A percentile compares a stretch with the other conserved stretches of the same genome.
Evolutionary conservation across 345 rosid genomes (phyloP).

Genomic region (Arabidopsis thaliana): DNA sequence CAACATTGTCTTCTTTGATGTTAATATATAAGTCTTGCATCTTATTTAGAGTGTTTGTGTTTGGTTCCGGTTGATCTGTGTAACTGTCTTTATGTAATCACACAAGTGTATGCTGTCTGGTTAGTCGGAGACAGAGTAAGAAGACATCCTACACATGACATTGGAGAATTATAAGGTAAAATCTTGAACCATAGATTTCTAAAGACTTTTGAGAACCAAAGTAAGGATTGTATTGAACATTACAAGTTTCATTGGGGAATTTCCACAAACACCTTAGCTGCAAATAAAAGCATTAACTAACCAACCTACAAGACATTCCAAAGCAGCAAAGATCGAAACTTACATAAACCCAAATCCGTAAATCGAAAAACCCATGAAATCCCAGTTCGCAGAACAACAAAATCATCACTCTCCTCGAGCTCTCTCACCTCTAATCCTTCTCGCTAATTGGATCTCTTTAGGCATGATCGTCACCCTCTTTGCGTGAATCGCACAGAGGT

Average conservation of each 20-base stretch:
- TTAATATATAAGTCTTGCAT: too few relatives aligned
- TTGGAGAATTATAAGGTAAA: neutral
- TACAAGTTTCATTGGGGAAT: neutral
- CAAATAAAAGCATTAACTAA: neutral
- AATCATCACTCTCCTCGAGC: slow-evolving; percentile 32
- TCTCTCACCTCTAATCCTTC: slow-evolving; percentile 59
- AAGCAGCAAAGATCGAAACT: neutral
- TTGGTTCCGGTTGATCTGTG: too few relatives aligned
- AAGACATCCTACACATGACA: neutral
- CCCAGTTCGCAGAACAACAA: neutral
- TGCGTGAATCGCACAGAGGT: slow-evolving; percentile 59
- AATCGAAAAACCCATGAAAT: neutral
- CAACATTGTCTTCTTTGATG: too few relatives aligned
- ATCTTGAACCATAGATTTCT: neutral
- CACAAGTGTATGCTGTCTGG: too few relatives aligned
- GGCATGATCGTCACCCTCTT: slow-evolving; percentile 65
- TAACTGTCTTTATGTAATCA: too few relatives aligned
- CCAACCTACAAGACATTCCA: neutral
- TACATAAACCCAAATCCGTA: neutral
- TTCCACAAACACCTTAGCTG: slow-evolving; percentile 17
- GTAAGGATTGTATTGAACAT: neutral
- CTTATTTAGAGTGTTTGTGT: too few relatives aligned
- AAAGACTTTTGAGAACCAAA: neutral
- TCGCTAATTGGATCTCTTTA: slow-evolving; percentile 55
- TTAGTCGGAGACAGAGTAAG: neutral